Evolutionary conservation across 225 moss, liverwort and hornwort species (phyloP).

Genomic region (Polytrichum formosum): DNA sequence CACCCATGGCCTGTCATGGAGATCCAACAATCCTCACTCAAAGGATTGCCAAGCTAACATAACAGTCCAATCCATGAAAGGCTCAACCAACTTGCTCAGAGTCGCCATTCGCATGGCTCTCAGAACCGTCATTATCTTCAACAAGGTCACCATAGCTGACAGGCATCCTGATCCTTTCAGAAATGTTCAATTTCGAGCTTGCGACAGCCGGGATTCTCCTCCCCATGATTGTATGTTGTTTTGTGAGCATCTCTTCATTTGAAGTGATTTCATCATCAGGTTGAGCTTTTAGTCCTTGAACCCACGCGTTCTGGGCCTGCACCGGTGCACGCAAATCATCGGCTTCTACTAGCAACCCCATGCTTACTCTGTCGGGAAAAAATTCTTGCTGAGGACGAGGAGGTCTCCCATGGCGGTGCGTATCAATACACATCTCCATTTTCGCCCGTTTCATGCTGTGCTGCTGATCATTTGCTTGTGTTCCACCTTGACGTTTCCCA

Average conservation of each 20-base stretch:
- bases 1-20: too few species aligned
- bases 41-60: too few species aligned
- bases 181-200: constrained; percentile 26
- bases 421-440: constrained; percentile 19
- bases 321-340: constrained; percentile 38
- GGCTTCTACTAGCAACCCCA: constrained; percentile 29
- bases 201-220: not conserved
- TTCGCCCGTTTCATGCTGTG: constrained; percentile 50
- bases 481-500: constrained; percentile 54
- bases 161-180: constrained; percentile 68
- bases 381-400: constrained; percentile 20
- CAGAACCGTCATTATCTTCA: constrained; percentile 32
- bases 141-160: constrained; percentile 75
- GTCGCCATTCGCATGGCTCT: too few species aligned
- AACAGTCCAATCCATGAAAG: too few species aligned
- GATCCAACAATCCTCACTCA: too few species aligned
- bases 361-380: constrained; percentile 19
- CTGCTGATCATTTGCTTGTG: constrained; percentile 35
- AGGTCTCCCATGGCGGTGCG: constrained; percentile 8
- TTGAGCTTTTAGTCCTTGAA: constrained; percentile 63
- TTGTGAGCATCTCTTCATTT: constrained; percentile 1
- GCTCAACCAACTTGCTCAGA: too few species aligned
- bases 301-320: constrained; percentile 81
- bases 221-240: not conserved
- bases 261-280: constrained; percentile 26